phyloP scores from a whole-genome alignment of 306 rosid genomes.

The Lathyrus tuberosus region DNA sequence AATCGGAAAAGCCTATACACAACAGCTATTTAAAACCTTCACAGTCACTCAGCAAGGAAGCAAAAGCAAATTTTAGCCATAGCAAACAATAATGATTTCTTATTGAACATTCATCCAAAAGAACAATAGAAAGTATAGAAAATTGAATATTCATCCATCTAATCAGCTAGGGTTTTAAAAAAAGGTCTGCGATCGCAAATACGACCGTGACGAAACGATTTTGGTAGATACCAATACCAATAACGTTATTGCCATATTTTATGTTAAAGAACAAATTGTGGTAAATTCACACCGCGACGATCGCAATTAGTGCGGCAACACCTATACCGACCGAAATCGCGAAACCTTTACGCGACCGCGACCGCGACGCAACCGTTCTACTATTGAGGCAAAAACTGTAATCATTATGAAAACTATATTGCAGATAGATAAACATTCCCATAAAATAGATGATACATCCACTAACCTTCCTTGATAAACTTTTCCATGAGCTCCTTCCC shows the following conservation, averaged over 20 bases:
- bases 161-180: too few species aligned
- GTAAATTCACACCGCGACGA: too few species aligned
- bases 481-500: conserved; percentile 98
- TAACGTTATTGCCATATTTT: too few species aligned
- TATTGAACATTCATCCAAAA: conserved; percentile 9
- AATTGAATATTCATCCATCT: conserved; percentile 2
- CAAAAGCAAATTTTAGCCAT: conserved; percentile 8
- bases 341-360: too few species aligned
- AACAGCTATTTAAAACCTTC: background rate
- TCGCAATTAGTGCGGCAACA: too few species aligned
- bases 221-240: too few species aligned
- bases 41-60: conserved; percentile 22
- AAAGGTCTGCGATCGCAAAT: too few species aligned
- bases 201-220: too few species aligned
- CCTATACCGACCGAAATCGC: too few species aligned
- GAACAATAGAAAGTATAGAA: background rate
- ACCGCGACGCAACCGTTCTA: background rate
- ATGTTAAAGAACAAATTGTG: too few species aligned
- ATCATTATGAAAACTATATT: conserved; percentile 18
- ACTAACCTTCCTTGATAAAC: conserved; percentile 99
- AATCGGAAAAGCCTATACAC: too few species aligned
- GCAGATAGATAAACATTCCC: background rate
- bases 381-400: conserved; percentile 12
- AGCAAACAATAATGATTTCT: conserved; percentile 34
- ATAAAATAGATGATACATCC: conserved; percentile 26